Percentiles rank a stretch among this genome's conserved stretches.
Conservation (phyloP, 768 basidiomycete species). For the Serendipita indica region DNA sequence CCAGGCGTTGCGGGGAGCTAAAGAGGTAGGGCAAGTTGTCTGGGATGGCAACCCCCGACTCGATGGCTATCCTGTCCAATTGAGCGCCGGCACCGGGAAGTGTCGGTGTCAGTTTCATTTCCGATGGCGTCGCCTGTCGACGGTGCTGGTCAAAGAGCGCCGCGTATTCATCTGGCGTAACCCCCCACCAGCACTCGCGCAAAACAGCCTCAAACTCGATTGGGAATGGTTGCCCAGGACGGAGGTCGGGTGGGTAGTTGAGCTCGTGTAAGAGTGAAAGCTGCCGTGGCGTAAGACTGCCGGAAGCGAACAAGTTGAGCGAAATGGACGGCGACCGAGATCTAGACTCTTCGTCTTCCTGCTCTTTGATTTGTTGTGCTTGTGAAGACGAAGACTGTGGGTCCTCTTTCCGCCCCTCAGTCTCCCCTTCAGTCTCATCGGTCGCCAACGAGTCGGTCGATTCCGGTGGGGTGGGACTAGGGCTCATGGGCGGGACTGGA, state of each 20-base stretch:
- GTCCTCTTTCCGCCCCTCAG: neutral
- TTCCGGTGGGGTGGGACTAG: neutral
- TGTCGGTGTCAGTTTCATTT: neutral
- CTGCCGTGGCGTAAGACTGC: neutral
- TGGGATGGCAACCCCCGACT: neutral
- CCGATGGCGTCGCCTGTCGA: neutral
- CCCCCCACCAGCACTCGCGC: neutral
- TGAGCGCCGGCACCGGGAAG: neutral
- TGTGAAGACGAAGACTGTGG: neutral
- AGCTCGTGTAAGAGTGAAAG: constrained; percentile 2
- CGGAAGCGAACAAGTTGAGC: neutral
- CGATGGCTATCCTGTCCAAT: neutral
- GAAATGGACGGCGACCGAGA: neutral
- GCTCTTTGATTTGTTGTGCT: too few relatives aligned
- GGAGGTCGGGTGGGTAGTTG: constrained; percentile 51
- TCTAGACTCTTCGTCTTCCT: too few relatives aligned
- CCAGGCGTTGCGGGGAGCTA: constrained; percentile 17
- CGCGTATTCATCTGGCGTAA: neutral
- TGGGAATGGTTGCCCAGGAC: constrained; percentile 73
- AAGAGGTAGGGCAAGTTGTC: neutral
- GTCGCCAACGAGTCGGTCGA: neutral
- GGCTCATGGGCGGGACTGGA: neutral
- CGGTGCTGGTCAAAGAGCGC: neutral
- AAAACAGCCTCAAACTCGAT: constrained; percentile 23
- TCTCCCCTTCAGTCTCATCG: neutral